Conservation (phyloP, 2,329 filamentous ascomycete species). For the Trichoderma aggressivum region DNA sequence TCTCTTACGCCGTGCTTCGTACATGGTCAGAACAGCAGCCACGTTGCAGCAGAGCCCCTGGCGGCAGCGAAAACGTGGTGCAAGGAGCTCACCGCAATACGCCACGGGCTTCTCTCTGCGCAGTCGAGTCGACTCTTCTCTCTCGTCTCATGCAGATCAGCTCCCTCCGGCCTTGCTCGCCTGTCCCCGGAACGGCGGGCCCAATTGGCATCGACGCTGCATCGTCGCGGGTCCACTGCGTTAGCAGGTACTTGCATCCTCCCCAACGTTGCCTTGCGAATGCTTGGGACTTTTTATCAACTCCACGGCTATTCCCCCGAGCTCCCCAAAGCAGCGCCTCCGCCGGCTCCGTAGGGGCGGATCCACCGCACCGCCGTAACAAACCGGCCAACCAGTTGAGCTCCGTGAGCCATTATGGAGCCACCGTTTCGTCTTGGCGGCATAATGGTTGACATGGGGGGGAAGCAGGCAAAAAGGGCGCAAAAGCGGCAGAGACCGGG, state of each 20-base stretch:
- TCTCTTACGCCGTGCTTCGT: not conserved
- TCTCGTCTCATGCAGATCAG: not conserved
- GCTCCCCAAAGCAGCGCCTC: conserved; percentile 16
- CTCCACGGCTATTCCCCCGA: not conserved
- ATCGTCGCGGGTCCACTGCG: not conserved
- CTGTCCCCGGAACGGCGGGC: not conserved
- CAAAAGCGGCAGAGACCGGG: not conserved
- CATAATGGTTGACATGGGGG: not conserved
- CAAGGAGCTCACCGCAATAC: conserved; percentile 6
- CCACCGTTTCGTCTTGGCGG: conserved; percentile 16
- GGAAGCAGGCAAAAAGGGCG: not conserved
- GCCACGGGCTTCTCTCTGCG: not conserved
- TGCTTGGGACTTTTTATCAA: conserved; percentile 13
- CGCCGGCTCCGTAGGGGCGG: conserved; percentile 8
- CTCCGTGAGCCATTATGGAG: conserved; percentile 3
- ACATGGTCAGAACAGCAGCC: not conserved
- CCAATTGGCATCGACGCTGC: not conserved
- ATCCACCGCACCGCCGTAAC: conserved; percentile 10
- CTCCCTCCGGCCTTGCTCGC: not conserved
- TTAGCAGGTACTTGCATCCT: conserved; percentile 14
- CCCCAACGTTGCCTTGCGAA: not conserved
- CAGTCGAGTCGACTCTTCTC: not conserved
- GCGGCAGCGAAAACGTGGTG: not conserved
- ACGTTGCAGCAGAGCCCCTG: conserved; percentile 6
- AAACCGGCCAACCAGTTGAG: conserved; percentile 11